Base-by-base conservation (phyloP, 306 rosid genomes). In the Luffa acutangula region DNA sequence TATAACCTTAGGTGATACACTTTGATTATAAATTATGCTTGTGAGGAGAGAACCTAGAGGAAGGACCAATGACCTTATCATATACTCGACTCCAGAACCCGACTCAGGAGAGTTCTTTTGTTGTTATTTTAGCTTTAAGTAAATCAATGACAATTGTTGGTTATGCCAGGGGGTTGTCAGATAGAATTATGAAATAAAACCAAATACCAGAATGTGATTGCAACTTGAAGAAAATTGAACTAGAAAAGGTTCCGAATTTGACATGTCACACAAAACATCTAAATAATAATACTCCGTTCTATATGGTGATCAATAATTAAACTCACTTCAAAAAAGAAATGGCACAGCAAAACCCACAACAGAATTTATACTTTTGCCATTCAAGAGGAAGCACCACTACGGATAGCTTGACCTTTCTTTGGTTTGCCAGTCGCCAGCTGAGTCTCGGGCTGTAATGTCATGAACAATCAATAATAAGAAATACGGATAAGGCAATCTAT, bases 381-480 rank as follows among this genome's bases (percentile, higher is more conserved):
- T 86, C 84, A 91, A 15, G 97, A 92, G 51, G 96, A 92, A 73
- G 90, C 92, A 37, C 96, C 94, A 53, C 91, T 89, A 9, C 93
- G 85, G 36, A 87, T 62, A 58, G 88, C 88, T 70, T 84, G 88
- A 45, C 90, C 81, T 86, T 89, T 92, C 91, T 90, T 93, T 0
- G 90, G 71, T 82, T 94, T 94, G 88, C 90, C 87, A 20, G 97
- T 85, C 63, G 96, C 86, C 91, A 92, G 80, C 80, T 91, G 97
- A 39, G 91, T 42, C 84, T 92, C 98, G 0, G 97, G 85, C 98
- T 92, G 77, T 46, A 60, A 36, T 4, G 43, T 20, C 43, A 57
- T 10, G 11, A 41, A 77, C 1, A 7, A 21, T 9, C 3, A 41
- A 15, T 6, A 15, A 20, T 74, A 1, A 59, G 54, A 63, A 46